A percentile compares a stretch with the other conserved stretches of the same genome.
Evolutionary conservation across 2,329 filamentous ascomycete genomes (phyloP).

Genomic region (Fusarium scirpi): DNA sequence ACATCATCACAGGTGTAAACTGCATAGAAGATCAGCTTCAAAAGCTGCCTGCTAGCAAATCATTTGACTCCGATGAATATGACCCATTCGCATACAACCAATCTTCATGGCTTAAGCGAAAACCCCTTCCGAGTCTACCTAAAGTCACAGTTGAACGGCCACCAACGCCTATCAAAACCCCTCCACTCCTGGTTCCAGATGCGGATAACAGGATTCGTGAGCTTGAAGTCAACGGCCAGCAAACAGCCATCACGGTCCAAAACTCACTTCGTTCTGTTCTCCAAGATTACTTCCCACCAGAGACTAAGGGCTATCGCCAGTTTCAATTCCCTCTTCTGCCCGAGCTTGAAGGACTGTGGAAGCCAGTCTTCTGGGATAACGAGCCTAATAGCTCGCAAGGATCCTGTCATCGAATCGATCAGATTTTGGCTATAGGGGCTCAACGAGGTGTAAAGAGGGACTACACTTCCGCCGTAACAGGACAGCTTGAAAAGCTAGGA

Average conservation of each 20-base stretch:
- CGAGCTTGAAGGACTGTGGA: slow-evolving; percentile 65
- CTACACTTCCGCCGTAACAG: slow-evolving; percentile 61
- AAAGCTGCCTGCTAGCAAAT: slow-evolving; percentile 22
- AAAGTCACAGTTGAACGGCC: slow-evolving; percentile 50
- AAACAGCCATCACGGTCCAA: slow-evolving; percentile 66
- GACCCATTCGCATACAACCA: slow-evolving; percentile 59
- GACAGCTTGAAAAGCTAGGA: slow-evolving; percentile 67
- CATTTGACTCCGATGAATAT: slow-evolving; percentile 54
- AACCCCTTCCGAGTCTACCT: slow-evolving; percentile 34
- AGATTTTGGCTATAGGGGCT: slow-evolving; percentile 70
- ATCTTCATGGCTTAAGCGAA: slow-evolving; percentile 43
- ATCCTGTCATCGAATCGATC: slow-evolving; percentile 61
- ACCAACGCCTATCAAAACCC: slow-evolving; percentile 60
- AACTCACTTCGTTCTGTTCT: slow-evolving; percentile 68
- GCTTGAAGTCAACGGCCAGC: slow-evolving; percentile 55
- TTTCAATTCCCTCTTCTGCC: slow-evolving; percentile 61
- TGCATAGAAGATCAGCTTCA: slow-evolving; percentile 26
- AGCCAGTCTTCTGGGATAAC: slow-evolving; percentile 61
- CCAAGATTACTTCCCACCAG: slow-evolving; percentile 62
- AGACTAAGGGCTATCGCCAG: slow-evolving; percentile 61
- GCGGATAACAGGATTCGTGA: slow-evolving; percentile 59
- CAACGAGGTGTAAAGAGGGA: slow-evolving; percentile 66
- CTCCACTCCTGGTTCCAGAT: slow-evolving; percentile 51
- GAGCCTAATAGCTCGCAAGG: slow-evolving; percentile 48
- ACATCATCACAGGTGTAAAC: slow-evolving; percentile 16